Evolutionary conservation across 352 stramenopile species (phyloP), one percentile per base, ranked within the genome.

Genomic region (Phytopythium oedochilum): DNA sequence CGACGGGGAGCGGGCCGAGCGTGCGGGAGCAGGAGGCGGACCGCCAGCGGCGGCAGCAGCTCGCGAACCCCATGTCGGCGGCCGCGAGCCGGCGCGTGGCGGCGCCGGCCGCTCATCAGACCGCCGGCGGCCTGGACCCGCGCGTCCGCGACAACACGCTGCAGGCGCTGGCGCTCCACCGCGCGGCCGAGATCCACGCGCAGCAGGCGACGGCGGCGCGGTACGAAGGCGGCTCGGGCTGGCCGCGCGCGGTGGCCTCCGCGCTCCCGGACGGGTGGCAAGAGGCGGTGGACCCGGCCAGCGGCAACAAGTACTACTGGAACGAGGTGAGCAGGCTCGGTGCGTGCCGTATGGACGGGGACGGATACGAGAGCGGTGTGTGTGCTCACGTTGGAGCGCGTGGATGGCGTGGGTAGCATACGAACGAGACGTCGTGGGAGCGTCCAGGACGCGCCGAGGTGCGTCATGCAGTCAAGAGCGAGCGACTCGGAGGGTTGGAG

Each of bases 341-440:
- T 25, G 23, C 57, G 26, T 5, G 28, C n/a, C 1, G 34, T 3
- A n/a, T n/a, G 12, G 14, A n/a, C 23, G 18, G n/a, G 25, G n/a
- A 14, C n/a, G 38, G 38, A 15, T 43, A 18, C 6, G 22, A 34
- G 26, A 35, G n/a, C 11, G 14, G 18, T 5, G 17, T 14, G n/a
- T 45, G 34, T 39, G 39, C n/a, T 44, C n/a, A 26, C n/a, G 38
- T 0, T 45, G 39, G 39, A 28, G 39, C n/a, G n/a, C n/a, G 20
- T 20, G 12, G 48, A 10, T 15, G 20, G 23, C 11, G 5, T 8
- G 43, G 22, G 43, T 25, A 93, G 83, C 65, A 38, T 23, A 92
- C 83, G 3, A 86, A 94, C 35, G 75, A 90, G 29, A 94, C 83
- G 23, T 70, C 66, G 31, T 94, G 83, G 83, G 70, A 88, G n/a